Base-by-base conservation (phyloP, 2,329 filamentous ascomycete species). In the Fusarium secorum region DNA sequence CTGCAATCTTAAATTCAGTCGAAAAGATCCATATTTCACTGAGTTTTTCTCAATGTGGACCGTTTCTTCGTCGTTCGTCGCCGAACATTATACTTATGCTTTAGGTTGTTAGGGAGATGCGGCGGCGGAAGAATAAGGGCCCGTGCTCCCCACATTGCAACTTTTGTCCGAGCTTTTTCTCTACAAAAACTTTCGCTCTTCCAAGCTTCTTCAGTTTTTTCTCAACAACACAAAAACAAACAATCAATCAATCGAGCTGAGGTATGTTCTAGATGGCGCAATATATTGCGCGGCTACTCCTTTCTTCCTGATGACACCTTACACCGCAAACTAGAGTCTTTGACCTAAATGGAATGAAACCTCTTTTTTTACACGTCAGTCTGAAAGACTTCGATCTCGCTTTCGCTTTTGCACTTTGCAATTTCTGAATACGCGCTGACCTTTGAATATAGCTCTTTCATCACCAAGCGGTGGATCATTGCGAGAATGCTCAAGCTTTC, bases 311-410 rank as follows among this genome's bases (percentile, higher is more conserved):
- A 95, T 95, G 93, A 95, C 90, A 94, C 84, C 81, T 85, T 86
- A 88, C 91, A 94, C 92, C 91, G 88, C 90, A 91, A 95, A 95
- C 93, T 97, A 97, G 93, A 97, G 93, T 97, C 93, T 97, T 96
- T 96, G 93, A 97, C 90, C 91, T 85, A 81, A 68, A 80, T 81
- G 86, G 89, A 87, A 91, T 95, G 93, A 95, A 95, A 95, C 91
- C 82, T 89, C 82, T 80, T 72, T 75, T 90, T 75, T 93, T 90
- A 89, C 90, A 95, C 92, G 93, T 96, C 93, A 96, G 93, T 94
- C 93, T 96, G 93, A 96, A 86, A 82, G 79, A 79, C 72, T 71
- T 77, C 57, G 30, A 72, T 67, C 57, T 71, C 58, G 62, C 70
- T 62, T 55, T 64, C 55, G 65, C 42, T 71, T 58, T 66, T 60